Evolutionary conservation across 1,284 basidiomycete genomes (phyloP).

Genomic region (Inonotus obliquus): DNA sequence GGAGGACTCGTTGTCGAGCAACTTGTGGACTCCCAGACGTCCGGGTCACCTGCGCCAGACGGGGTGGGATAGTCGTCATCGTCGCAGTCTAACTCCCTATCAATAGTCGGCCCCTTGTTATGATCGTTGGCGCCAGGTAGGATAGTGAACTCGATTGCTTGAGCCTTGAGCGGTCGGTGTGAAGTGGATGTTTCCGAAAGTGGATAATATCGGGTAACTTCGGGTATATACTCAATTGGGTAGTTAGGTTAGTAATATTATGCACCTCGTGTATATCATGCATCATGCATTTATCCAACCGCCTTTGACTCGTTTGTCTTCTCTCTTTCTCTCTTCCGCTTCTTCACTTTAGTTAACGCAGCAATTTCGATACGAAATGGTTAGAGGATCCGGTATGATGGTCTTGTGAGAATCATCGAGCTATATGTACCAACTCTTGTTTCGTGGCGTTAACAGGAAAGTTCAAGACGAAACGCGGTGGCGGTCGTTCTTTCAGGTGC

Average conservation of each 20-base stretch:
- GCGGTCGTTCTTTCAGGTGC: constrained; percentile 77
- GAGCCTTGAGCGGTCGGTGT: too few species aligned
- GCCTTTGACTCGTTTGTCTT: not conserved
- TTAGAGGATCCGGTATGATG: constrained; percentile 48
- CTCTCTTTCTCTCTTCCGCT: not conserved
- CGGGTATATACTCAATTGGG: too few species aligned
- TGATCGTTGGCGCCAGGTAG: not conserved
- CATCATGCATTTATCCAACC: not conserved
- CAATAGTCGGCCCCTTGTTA: not conserved
- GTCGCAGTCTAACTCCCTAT: constrained; percentile 23
- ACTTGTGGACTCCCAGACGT: constrained; percentile 60
- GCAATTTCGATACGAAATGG: constrained; percentile 37
- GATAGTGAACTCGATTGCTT: too few species aligned
- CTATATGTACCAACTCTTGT: not conserved
- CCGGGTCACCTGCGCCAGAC: constrained; percentile 72
- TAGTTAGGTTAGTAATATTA: too few species aligned
- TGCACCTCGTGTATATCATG: too few species aligned
- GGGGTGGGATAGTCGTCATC: constrained; percentile 89
- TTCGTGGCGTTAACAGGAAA: constrained; percentile 44
- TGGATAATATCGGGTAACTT: too few species aligned
- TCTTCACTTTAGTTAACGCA: not conserved
- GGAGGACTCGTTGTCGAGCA: constrained; percentile 65
- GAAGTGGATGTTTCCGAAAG: not conserved
- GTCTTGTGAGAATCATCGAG: not conserved
- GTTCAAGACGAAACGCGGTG: constrained; percentile 83